Evolutionary conservation across 2,329 filamentous ascomycete genomes (phyloP), one percentile per base, ranked within the genome.

Genomic region (Phyllosticta citrichinensis): DNA sequence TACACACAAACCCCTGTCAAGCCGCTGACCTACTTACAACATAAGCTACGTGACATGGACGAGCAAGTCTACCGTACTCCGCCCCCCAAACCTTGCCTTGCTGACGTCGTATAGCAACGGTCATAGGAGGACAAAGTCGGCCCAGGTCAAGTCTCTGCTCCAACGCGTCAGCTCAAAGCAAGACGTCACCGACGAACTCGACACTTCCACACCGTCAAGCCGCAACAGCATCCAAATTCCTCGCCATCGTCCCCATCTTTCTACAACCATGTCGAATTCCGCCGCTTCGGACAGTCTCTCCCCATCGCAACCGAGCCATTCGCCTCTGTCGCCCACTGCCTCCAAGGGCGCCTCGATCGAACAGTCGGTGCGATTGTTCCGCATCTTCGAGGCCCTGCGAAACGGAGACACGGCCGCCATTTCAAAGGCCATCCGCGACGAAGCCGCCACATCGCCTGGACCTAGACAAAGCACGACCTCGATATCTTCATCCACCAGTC

Each of bases 311-410:
- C 56, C 57, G 55, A 55, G 62, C 52, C 51, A 63, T 20, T 65
- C 68, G 14, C 69, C 69, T 30, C 62, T 64, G 22, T 71, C 68
- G 35, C 70, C 70, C 20, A 68, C 65, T 53, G 60, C 66, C 58
- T 40, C 33, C 33, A 74, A 76, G 64, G 71, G 72, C 55, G 72
- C 75, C 1, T 78, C 77, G 3, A 88, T 99, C 62, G 92, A 99
- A 71, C 91, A 96, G 74, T 97, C 93, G 0, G 91, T 99, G 58
- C 86, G 88, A 70, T 92, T 96, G 66, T 99, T 99, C 75, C 87
- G 92, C 66, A 85, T 97, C 55, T 96, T 97, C 70, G 94, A 97
- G 76, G 88, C 92, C 52, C 79, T 99, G 65, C 85, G 93, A 65
- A 94, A 84, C 72, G 94, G 94, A 59, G 93, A 99, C 72, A 96